Evolutionary conservation across 1,284 basidiomycete genomes (phyloP).

Genomic region (Apiotrichum siamense): DNA sequence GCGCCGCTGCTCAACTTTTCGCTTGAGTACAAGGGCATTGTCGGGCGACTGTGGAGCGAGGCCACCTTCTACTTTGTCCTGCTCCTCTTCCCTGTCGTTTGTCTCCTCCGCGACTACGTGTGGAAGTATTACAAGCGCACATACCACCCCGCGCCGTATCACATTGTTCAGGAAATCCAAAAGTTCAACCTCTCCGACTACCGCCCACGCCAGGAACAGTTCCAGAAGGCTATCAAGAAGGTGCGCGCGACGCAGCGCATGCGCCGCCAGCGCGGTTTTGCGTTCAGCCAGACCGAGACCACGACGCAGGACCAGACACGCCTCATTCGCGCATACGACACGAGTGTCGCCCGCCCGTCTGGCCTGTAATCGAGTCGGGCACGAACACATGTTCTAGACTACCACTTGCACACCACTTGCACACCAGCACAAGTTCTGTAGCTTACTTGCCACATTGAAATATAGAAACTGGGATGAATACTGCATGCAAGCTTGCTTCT

Average conservation of each 20-base stretch:
- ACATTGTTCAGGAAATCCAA: constrained; percentile 92
- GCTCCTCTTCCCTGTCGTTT: constrained; percentile 78
- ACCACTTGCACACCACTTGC: too few relatives aligned
- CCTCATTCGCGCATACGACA: constrained; percentile 84
- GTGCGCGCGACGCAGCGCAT: constrained; percentile 92
- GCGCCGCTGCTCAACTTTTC: constrained; percentile 82
- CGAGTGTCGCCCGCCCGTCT: constrained; percentile 51
- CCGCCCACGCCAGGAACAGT: constrained; percentile 94
- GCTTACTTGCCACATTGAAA: too few relatives aligned
- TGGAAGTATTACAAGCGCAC: constrained; percentile 97
- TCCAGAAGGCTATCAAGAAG: constrained; percentile 97
- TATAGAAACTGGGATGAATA: too few relatives aligned
- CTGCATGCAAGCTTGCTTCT: too few relatives aligned
- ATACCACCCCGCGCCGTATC: constrained; percentile 83
- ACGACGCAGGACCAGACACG: constrained; percentile 76
- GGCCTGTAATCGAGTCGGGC: constrained; percentile 40
- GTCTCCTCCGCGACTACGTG: constrained; percentile 81
- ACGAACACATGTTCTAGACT: too few relatives aligned
- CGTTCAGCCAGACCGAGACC: constrained; percentile 91
- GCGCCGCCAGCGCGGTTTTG: constrained; percentile 88
- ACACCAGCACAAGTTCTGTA: too few relatives aligned
- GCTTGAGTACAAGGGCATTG: constrained; percentile 79
- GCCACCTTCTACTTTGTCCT: constrained; percentile 85
- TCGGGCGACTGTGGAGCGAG: constrained; percentile 79
- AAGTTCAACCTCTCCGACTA: constrained; percentile 98